These are phyloP conservation scores for Melampsora allii-populina DNA, from an alignment of 1,284 basidiomycete genomes.

Conservation along the genomic window DNA sequence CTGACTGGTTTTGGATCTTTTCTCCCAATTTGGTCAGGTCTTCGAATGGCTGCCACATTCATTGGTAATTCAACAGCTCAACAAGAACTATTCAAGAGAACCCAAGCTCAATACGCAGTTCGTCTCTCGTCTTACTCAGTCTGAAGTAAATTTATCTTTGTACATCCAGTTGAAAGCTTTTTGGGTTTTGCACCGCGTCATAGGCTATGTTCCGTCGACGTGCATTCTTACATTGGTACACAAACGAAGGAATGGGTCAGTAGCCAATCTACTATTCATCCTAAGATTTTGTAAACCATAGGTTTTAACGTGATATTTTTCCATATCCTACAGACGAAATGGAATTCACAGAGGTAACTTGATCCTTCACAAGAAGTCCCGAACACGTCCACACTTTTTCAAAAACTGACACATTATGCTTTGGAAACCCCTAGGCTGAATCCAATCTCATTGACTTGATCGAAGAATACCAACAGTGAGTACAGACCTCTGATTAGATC, in stretches of 20 bases:
- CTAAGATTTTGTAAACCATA: not conserved
- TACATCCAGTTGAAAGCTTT: not conserved
- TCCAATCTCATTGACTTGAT: conserved; percentile 49
- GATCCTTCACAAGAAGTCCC: not conserved
- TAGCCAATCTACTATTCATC: not conserved
- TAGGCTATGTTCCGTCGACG: conserved; percentile 53
- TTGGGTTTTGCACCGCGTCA: conserved; percentile 44
- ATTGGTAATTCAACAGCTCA: conserved; percentile 54
- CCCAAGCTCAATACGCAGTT: conserved; percentile 42
- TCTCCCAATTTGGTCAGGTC: conserved; percentile 44
- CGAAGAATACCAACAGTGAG: conserved; percentile 53
- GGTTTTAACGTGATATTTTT: not conserved
- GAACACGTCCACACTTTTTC: not conserved
- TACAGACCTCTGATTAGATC: not conserved
- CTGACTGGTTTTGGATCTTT: not conserved
- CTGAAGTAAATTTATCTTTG: not conserved
- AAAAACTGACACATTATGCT: conserved; percentile 7
- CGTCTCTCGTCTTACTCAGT: not conserved
- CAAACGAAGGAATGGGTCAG: conserved; percentile 52
- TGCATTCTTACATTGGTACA: conserved; percentile 55
- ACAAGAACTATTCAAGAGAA: conserved; percentile 49
- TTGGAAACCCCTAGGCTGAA: conserved; percentile 11
- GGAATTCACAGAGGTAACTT: conserved; percentile 54
- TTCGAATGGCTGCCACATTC: conserved; percentile 53
- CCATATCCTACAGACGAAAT: conserved; percentile 50